These are phyloP conservation scores for Penicillium riverlandense DNA, from an alignment of 495 filamentous ascomycete species.

Conservation along the genomic window DNA sequence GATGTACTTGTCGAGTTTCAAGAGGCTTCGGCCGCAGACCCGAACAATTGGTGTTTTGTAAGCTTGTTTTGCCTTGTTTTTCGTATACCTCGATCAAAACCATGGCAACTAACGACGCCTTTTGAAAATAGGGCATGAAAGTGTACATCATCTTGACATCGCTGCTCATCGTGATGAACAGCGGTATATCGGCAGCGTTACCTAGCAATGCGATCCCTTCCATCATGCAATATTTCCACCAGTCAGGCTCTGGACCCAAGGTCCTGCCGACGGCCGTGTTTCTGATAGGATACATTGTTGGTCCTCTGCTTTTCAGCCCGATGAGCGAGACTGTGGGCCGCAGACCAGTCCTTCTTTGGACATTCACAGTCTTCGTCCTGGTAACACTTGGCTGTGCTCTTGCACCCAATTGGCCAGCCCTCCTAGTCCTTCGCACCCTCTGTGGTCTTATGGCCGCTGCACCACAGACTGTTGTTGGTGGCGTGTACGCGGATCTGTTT, in stretches of 20 bases:
- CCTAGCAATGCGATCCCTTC: conserved; percentile 57
- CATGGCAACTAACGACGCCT: conserved; percentile 1
- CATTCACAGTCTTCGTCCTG: conserved; percentile 57
- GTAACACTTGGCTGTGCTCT: conserved; percentile 65
- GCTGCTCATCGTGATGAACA: conserved; percentile 61
- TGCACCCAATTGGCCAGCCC: conserved; percentile 56
- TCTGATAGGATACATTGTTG: conserved; percentile 62
- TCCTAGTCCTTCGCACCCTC: conserved; percentile 63
- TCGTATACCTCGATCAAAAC: too few species aligned
- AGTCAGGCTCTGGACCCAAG: conserved; percentile 34
- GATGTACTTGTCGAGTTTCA: conserved; percentile 24
- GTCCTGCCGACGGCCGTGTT: conserved; percentile 71
- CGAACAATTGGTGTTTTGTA: conserved; percentile 28
- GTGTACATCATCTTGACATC: conserved; percentile 46
- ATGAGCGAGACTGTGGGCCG: conserved; percentile 66
- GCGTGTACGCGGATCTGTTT: conserved; percentile 68
- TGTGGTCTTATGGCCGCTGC: conserved; percentile 57
- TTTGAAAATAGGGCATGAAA: conserved; percentile 42
- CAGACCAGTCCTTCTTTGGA: conserved; percentile 50
- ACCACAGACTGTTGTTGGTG: conserved; percentile 64
- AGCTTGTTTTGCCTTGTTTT: not conserved
- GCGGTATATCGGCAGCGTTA: conserved; percentile 61
- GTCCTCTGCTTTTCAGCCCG: conserved; percentile 60
- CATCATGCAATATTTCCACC: conserved; percentile 34
- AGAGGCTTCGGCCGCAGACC: conserved; percentile 17